phyloP scores from a whole-genome alignment of 306 rosid genomes.

The Gleditsia sinensis region DNA sequence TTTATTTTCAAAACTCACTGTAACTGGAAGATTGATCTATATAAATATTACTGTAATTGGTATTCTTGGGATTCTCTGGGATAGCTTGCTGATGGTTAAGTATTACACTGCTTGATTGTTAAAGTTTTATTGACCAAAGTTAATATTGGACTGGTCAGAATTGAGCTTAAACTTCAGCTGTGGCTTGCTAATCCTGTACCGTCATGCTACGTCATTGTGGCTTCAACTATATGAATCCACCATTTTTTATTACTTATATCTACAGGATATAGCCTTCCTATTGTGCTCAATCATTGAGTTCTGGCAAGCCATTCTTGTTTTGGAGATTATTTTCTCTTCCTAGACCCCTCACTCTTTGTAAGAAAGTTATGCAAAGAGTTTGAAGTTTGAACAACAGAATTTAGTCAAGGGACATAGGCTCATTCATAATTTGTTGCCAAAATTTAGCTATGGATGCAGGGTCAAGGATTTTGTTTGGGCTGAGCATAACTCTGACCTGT shows the following conservation, averaged over 20 bases:
- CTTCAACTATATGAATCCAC: not conserved
- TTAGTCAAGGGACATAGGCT: not conserved
- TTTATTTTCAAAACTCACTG: not conserved
- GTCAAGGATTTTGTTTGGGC: not conserved
- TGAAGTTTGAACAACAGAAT: not conserved
- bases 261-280: not conserved
- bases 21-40: not conserved
- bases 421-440: not conserved
- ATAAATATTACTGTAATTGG: not conserved
- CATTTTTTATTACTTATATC: not conserved
- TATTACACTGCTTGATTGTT: not conserved
- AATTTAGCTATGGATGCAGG: not conserved
- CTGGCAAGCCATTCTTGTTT: not conserved
- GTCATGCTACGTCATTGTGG: not conserved
- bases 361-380: not conserved
- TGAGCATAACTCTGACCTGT: not conserved
- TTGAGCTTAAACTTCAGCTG: not conserved
- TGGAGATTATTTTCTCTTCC: not conserved
- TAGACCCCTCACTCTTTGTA: not conserved
- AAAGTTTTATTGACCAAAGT: not conserved
- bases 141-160: not conserved
- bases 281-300: not conserved
- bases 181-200: not conserved
- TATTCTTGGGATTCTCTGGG: not conserved
- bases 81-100: not conserved